phyloP scores from a whole-genome alignment of 345 rosid genomes.

The Arabidopsis arenosa region DNA sequence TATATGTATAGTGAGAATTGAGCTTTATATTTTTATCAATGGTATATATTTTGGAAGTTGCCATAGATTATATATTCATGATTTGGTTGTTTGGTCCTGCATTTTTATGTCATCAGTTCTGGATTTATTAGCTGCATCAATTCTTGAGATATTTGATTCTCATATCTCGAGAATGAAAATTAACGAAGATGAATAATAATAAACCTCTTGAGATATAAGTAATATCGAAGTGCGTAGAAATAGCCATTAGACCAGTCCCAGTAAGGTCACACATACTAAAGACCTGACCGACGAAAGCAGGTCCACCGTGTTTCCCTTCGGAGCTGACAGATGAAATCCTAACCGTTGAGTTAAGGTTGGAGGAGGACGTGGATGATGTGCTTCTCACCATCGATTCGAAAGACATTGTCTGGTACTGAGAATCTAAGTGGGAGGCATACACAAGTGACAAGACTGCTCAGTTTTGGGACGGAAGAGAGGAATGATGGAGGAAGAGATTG shows the following conservation, averaged over 20 bases:
- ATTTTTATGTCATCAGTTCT: too few species aligned
- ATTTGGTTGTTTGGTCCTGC: too few species aligned
- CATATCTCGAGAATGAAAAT: background rate
- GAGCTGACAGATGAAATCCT: conserved; percentile 73
- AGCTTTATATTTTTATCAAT: too few species aligned
- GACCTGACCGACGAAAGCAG: conserved; percentile 97
- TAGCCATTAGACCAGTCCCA: conserved; percentile 97
- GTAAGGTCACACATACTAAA: conserved; percentile 98
- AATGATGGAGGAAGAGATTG: conserved; percentile 57
- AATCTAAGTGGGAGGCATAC: conserved; percentile 58
- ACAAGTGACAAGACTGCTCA: conserved; percentile 55
- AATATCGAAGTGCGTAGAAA: conserved; percentile 84
- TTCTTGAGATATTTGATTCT: too few species aligned
- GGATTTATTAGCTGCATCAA: too few species aligned
- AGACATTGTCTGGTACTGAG: conserved; percentile 53
- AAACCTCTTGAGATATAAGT: conserved; percentile 89
- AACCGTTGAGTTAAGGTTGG: conserved; percentile 79
- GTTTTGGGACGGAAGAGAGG: conserved; percentile 47
- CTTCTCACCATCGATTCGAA: conserved; percentile 57
- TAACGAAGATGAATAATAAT: conserved; percentile 2
- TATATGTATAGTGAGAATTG: too few species aligned
- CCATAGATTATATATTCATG: too few species aligned
- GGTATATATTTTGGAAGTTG: too few species aligned
- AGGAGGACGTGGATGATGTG: conserved; percentile 50
- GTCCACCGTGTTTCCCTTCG: conserved; percentile 77